These are phyloP conservation scores for Tulasnella sp. DNA, from an alignment of 768 basidiomycete genomes.

Conservation along the genomic window DNA sequence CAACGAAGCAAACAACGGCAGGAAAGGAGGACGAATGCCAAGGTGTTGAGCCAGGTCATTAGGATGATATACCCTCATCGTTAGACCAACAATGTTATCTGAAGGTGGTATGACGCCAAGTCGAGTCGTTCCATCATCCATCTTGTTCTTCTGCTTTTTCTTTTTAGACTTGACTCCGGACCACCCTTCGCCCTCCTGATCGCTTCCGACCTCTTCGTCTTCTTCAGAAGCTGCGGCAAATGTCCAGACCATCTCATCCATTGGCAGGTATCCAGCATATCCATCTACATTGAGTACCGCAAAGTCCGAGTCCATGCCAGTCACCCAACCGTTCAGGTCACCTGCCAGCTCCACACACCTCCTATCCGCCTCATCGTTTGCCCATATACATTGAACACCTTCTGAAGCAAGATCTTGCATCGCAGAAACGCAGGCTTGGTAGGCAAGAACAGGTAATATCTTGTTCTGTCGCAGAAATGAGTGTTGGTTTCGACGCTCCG, in stretches of 20 bases:
- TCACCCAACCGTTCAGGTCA: conserved; percentile 55
- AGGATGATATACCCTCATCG: conserved; percentile 49
- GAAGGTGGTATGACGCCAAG: conserved; percentile 15
- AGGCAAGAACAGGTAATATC: conserved; percentile 58
- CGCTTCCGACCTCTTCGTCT: too few relatives aligned
- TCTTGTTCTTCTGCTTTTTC: conserved; percentile 3
- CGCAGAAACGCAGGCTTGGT: conserved; percentile 44
- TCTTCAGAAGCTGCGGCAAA: conserved; percentile 1
- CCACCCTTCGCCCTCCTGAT: conserved; percentile 15
- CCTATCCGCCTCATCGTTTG: conserved; percentile 73
- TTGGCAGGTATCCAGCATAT: conserved; percentile 63
- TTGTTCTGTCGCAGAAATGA: conserved; percentile 61
- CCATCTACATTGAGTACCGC: conserved; percentile 58
- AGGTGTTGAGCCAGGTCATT: conserved; percentile 47
- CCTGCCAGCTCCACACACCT: conserved; percentile 65
- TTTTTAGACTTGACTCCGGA: conserved; percentile 22
- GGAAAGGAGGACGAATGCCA: conserved; percentile 51
- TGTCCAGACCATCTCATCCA: conserved; percentile 63
- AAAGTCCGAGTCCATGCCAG: conserved; percentile 73
- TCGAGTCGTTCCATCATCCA: background rate
- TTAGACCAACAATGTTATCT: conserved; percentile 31
- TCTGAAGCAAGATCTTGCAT: conserved; percentile 25
- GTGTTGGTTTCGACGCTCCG: conserved; percentile 44
- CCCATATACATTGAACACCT: conserved; percentile 29
- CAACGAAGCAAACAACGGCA: conserved; percentile 65